Evolutionary conservation across 495 filamentous ascomycete species (phyloP), one percentile per base, ranked within the genome.

Genomic region (Margaritispora aquatica): DNA sequence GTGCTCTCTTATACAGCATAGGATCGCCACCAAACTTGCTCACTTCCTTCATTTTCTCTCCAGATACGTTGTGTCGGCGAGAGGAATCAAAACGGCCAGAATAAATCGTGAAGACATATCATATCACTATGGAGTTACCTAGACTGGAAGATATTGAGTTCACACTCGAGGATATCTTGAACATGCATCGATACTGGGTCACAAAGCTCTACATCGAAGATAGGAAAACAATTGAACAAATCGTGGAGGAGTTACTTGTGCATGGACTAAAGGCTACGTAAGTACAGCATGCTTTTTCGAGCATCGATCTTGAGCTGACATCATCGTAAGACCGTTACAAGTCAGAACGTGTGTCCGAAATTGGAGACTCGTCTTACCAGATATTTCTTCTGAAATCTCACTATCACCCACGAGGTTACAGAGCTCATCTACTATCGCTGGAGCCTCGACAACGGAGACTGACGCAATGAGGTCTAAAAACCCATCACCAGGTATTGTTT

Each of bases 111-210:
- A n/a, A n/a, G n/a, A n/a, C n/a, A n/a, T n/a, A n/a, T n/a, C n/a
- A n/a, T n/a, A n/a, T n/a, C 38, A 44, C 3, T 17, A 44, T 44
- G 38, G 38, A 44, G 17, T 10, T 44, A 44, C 17, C 38, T 15
- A 44, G 60, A 4, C 17, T 58, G 21, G 38, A 57, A 48, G 26
- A 44, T 13, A 2, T 60, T 22, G 63, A 66, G 27, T 58, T 59
- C 2, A 59, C 63, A 0, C 31, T 62, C 27, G 59, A 62, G 46
- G 63, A 66, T 20, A 51, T 66, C 5, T 23, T 66, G 46, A 41
- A 34, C 41, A 17, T 57, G 0, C 63, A 66, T 41, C 47, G 57
- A 15, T 10, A 27, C 7, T 66, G 63, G 63, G 58, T 66, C 22
- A 60, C 59, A 2, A 48, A 60, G 44, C 38, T 66, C 17, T 65